A percentile compares a stretch with the other conserved stretches of the same genome.
phyloP scores from a whole-genome alignment of 306 rosid genomes.

The Ormosia semicastrata region DNA sequence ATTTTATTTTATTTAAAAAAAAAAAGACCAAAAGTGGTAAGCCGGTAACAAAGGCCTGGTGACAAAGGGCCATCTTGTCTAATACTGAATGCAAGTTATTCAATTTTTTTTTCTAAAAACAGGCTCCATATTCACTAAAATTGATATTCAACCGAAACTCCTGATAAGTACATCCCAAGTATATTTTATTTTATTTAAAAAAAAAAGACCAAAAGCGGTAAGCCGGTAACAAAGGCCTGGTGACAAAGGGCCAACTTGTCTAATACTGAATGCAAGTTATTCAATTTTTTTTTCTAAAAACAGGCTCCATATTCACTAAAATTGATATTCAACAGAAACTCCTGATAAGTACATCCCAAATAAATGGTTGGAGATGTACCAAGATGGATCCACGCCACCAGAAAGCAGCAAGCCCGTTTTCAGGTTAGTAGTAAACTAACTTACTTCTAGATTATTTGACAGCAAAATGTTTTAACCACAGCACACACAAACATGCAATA shows the following conservation, averaged over 20 bases:
- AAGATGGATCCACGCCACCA: background rate
- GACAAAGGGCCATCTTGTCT: background rate
- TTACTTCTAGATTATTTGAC: background rate
- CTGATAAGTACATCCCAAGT: background rate
- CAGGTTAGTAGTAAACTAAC: conserved; percentile 4
- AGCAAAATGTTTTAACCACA: background rate
- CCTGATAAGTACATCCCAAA: background rate
- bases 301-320: background rate
- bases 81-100: background rate
- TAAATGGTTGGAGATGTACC: background rate
- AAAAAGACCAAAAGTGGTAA: background rate
- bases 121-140: background rate
- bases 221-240: background rate
- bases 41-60: background rate
- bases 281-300: background rate
- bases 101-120: background rate
- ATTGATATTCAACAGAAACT: background rate
- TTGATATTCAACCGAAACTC: background rate
- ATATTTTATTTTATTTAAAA: no score
- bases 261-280: background rate
- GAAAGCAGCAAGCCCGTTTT: background rate
- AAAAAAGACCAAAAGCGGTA: background rate
- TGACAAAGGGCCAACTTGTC: background rate
- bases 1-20: no score
- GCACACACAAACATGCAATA: background rate